Percentiles rank a stretch among this genome's conserved stretches.
Conservation (phyloP, 176 grass and related monocot genomes). For the Carex pumila region DNA sequence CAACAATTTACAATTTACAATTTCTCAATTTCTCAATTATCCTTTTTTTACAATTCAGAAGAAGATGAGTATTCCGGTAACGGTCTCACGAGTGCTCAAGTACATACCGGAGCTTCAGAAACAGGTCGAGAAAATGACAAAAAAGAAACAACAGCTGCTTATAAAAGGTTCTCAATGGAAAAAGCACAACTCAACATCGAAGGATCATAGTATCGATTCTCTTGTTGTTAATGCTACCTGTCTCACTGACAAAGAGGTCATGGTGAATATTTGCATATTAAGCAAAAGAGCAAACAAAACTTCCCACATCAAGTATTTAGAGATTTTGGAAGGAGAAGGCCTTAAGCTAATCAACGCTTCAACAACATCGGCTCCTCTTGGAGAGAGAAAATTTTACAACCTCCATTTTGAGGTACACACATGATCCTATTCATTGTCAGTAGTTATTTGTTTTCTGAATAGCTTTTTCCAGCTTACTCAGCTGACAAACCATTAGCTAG, state of each 20-base stretch:
- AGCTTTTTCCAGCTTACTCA: no score
- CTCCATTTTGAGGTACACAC: constrained; percentile 72
- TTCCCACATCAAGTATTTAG: constrained; percentile 45
- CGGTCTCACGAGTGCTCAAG: constrained; percentile 54
- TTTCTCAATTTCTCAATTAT: neutral
- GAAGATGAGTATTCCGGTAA: constrained; percentile 76
- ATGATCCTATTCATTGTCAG: neutral
- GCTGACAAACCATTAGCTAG: no score
- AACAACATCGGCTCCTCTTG: constrained; percentile 22
- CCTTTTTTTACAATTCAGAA: constrained; percentile 30
- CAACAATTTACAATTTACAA: neutral
- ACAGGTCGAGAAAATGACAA: constrained; percentile 38
- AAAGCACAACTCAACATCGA: neutral
- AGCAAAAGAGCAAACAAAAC: constrained; percentile 21
- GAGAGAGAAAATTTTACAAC: constrained; percentile 54
- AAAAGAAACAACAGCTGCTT: constrained; percentile 52
- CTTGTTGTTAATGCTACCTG: constrained; percentile 49
- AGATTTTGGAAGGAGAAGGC: constrained; percentile 59
- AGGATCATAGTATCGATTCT: neutral
- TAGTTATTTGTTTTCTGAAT: neutral
- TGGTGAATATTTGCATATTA: constrained; percentile 58
- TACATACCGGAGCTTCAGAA: constrained; percentile 87
- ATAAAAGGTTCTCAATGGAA: constrained; percentile 20
- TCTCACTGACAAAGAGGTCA: constrained; percentile 54
- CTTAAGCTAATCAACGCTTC: constrained; percentile 53